These are phyloP conservation scores for Penicillium desertorum DNA, from an alignment of 495 filamentous ascomycete genomes.

Conservation along the genomic window DNA sequence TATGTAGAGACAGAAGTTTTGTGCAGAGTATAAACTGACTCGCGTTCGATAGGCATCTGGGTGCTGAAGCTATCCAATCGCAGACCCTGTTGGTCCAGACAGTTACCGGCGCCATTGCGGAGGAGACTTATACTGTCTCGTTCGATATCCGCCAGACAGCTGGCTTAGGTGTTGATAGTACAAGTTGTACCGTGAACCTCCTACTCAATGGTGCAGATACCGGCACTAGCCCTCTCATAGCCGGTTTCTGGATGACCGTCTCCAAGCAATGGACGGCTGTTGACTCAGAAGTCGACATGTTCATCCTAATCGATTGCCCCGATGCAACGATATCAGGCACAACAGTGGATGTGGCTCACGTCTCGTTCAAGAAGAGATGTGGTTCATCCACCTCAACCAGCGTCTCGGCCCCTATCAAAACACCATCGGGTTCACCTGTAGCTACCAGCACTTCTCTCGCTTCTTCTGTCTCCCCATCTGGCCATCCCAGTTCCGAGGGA, in stretches of 20 bases:
- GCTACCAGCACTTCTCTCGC: no score
- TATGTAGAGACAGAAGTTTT: background rate
- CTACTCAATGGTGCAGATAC: background rate
- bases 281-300: background rate
- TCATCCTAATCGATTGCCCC: background rate
- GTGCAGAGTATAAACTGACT: background rate
- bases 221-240: background rate
- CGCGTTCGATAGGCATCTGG: background rate
- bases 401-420: background rate
- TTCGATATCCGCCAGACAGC: slow-evolving; percentile 5
- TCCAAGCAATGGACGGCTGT: slow-evolving; percentile 3
- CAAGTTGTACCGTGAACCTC: background rate
- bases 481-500: background rate
- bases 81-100: slow-evolving; percentile 1
- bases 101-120: background rate
- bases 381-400: background rate
- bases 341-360: slow-evolving; percentile 3
- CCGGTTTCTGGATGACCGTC: background rate
- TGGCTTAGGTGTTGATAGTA: background rate
- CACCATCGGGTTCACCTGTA: background rate
- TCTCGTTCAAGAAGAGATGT: background rate
- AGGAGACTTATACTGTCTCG: slow-evolving; percentile 2
- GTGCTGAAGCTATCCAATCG: background rate
- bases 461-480: background rate
- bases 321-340: background rate